Base-by-base conservation (phyloP, 176 grass and related monocot species). In the Rhynchospora tenuis region DNA sequence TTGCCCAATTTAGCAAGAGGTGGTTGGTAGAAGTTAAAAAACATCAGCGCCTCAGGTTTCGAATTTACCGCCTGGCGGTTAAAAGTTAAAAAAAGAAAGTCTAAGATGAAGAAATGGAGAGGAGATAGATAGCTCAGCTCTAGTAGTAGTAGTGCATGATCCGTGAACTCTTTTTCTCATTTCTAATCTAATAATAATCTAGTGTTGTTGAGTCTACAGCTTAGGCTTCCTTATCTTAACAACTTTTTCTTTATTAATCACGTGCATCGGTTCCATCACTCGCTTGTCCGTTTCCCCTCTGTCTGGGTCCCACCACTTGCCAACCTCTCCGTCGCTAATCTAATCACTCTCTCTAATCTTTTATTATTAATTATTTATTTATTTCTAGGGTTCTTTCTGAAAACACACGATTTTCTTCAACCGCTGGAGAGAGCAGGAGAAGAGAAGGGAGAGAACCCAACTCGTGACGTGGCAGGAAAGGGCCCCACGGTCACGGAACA, bases 401-500 rank as follows among this genome's bases (percentile, higher is more conserved):
- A 88, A 88, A 97, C 94, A 64, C 94, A 93, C 76, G 91, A 97
- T 57, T 97, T 97, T 86, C 82, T 97, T 56, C 83, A 91, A 83
- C 87, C 93, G 10, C 15, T 90, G 85, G 93, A 91, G 87, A 85
- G 60, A 56, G 59, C 73, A 31, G 54, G 60, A 56, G 59, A 73
- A 31, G 54, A 61, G 67, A 83, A 61, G 51, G 45, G 83, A 38
- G 65, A 74, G 48, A 17, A 64, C 23, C 24, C 83, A 62, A 27
- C 48, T 31, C 67, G 65, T 64, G 16, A 42, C 64, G 52, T 24
- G 28, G 72, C 23, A 64, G 63, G 4, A 38, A 54, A 86, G 79
- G 81, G 86, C 7, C 88, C 84, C 9, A 45, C 73, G 17, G 85
- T 76, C 9, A 45, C 73, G 17, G 85, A 93, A 78, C 90, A 83